Evolutionary conservation across 129 eudicot genomes (phyloP).

Genomic region (Arctium lappa): DNA sequence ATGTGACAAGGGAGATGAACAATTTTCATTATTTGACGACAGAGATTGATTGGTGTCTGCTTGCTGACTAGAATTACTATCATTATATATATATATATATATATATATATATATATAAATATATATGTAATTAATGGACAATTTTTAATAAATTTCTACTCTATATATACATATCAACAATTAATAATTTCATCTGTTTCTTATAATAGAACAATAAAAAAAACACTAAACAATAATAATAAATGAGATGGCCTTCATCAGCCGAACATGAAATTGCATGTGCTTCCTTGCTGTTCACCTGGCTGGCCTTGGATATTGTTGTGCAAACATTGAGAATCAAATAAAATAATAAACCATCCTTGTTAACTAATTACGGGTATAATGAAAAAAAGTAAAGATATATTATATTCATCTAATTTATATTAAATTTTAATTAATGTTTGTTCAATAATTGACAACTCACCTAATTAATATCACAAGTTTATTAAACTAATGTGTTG

Average conservation of each 20-base stretch:
- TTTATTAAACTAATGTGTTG: too few species aligned
- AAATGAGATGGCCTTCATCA: constrained; percentile 21
- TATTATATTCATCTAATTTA: background rate
- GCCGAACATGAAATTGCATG: constrained; percentile 30
- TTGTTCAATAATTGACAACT: too few species aligned
- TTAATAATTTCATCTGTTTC: too few species aligned
- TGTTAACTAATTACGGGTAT: background rate
- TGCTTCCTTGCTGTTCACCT: constrained; percentile 25
- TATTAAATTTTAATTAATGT: too few species aligned
- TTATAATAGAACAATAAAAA: too few species aligned
- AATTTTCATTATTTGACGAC: constrained; percentile 18
- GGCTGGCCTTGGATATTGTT: background rate
- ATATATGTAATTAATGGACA: background rate
- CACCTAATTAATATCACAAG: too few species aligned
- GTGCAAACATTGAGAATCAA: background rate
- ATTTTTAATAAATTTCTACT: background rate
- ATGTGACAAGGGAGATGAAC: constrained; percentile 17
- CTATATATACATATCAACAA: too few species aligned
- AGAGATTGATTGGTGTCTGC: constrained; percentile 32
- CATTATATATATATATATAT: constrained; percentile 6
- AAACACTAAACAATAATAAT: background rate
- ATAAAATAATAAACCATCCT: background rate
- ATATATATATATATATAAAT: constrained; percentile 6
- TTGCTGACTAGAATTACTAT: constrained; percentile 4
- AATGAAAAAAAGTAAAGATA: background rate